Evolutionary conservation across 2,329 filamentous ascomycete genomes (phyloP), one percentile per base, ranked within the genome.

Genomic region (Microsporum audouinii): DNA sequence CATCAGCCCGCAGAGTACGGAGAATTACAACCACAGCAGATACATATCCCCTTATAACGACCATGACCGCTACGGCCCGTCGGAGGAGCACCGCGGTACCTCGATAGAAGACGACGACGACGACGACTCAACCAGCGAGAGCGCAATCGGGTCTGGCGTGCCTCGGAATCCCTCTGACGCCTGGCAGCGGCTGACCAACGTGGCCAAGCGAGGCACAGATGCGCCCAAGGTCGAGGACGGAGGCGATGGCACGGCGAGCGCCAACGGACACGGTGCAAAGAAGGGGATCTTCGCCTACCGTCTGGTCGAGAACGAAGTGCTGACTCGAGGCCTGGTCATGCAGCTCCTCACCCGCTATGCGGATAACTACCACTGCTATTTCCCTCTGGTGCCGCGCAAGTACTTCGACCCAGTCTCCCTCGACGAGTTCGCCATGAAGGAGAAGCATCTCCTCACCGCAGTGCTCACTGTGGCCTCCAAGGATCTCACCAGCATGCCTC

Each of bases 401-500:
- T 82, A 84, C 49, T 82, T 86, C 64, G 77, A 83, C 63, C 75
- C 79, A 43, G 70, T 74, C 12, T 74, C 80, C 61, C 71, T 88
- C 7, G 75, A 81, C 31, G 74, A 79, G 17, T 82, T 84, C 63
- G 82, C 84, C 3, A 76, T 78, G 1, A 80, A 81, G 33, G 86
- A 88, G 67, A 84, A 81, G 34, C 83, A 88, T 67, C 76, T 89
- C 0, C 77, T 89, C 14, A 88, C 86, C 0, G 86, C 86, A 0
- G 83, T 89, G 2, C 75, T 89, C 2, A 85, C 86, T 1, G 85
- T 89, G 57, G 83, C 85, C 2, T 87, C 86, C 5, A 87, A 88
- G 71, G 86, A 89, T 66, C 74, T 88, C n/a, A 78, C 81, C 0
- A 79, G 85, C 4, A 82, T 86, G 66, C 80, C 82, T 2, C 77